Percentiles rank a stretch among this genome's conserved stretches.
Conservation (phyloP, 805 yeast genomes). For the Saccharomyces paradoxus region DNA sequence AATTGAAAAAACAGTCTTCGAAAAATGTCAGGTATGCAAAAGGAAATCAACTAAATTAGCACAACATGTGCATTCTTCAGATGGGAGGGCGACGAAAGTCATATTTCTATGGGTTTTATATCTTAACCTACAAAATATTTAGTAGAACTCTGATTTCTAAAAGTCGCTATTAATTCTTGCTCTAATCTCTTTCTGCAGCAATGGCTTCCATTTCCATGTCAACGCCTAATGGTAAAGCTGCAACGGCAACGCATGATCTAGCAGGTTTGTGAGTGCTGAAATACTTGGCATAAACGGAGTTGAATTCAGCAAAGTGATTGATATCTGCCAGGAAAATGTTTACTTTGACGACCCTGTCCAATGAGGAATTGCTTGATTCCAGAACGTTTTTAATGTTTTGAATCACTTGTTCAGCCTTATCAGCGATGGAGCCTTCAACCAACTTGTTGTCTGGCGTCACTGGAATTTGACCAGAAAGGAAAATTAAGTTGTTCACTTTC, state of each 20-base stretch:
- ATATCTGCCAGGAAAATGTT: constrained; percentile 89
- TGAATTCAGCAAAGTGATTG: constrained; percentile 75
- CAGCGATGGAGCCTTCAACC: constrained; percentile 67
- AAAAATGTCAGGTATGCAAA: not conserved
- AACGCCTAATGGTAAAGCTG: constrained; percentile 79
- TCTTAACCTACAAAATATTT: not conserved
- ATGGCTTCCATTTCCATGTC: constrained; percentile 84
- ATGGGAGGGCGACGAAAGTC: not conserved
- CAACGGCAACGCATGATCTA: constrained; percentile 95
- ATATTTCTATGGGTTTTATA: not conserved
- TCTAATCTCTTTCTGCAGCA: constrained; percentile 57
- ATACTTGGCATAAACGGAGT: constrained; percentile 72
- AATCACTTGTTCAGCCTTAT: constrained; percentile 68
- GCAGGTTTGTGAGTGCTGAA: constrained; percentile 83
- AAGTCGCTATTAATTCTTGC: not conserved
- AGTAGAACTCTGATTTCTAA: not conserved
- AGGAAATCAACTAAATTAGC: not conserved
- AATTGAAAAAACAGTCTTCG: not conserved
- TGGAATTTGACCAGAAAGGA: constrained; percentile 94
- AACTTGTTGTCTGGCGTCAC: constrained; percentile 74
- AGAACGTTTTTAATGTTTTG: constrained; percentile 63
- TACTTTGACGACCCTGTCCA: constrained; percentile 77
- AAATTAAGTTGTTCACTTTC: constrained; percentile 79
- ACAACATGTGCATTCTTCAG: not conserved
- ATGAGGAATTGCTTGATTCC: constrained; percentile 75